These are phyloP conservation scores for Euphrasia confusa DNA, from an alignment of 257 asterid genomes.

Conservation along the genomic window DNA sequence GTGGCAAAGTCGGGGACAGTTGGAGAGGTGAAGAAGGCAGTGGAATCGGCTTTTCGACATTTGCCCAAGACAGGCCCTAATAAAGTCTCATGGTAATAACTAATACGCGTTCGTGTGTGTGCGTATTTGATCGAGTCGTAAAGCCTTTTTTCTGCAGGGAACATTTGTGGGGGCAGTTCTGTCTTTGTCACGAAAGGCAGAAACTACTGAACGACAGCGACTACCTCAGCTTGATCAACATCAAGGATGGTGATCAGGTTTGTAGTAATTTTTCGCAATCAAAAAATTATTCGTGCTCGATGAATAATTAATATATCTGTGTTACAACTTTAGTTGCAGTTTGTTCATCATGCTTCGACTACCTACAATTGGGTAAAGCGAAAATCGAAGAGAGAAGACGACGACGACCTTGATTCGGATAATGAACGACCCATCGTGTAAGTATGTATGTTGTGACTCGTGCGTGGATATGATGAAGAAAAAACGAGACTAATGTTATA, in stretches of 20 bases:
- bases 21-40: constrained; percentile 68
- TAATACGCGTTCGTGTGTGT: neutral
- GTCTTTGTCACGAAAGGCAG: constrained; percentile 62
- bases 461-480: neutral
- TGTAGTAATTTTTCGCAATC: constrained; percentile 16
- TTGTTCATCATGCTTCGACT: constrained; percentile 47
- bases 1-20: constrained; percentile 60
- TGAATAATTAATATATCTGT: too few relatives aligned
- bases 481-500: neutral
- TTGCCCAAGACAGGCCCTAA: constrained; percentile 60
- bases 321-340: constrained; percentile 55
- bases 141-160: constrained; percentile 37
- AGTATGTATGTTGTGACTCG: constrained; percentile 24
- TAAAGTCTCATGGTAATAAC: constrained; percentile 73
- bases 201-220: constrained; percentile 52
- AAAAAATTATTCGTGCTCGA: constrained; percentile 4
- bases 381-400: constrained; percentile 25
- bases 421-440: constrained; percentile 35
- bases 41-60: constrained; percentile 67
- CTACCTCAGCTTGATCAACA: constrained; percentile 47
- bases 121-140: too few relatives aligned
- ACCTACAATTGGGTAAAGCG: constrained; percentile 40
- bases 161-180: constrained; percentile 85
- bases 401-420: constrained; percentile 25
- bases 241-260: constrained; percentile 86